A percentile compares a stretch with the other conserved stretches of the same genome.
Evolutionary conservation across 768 basidiomycete species (phyloP).

Genomic region (Boletus rubescentipes): DNA sequence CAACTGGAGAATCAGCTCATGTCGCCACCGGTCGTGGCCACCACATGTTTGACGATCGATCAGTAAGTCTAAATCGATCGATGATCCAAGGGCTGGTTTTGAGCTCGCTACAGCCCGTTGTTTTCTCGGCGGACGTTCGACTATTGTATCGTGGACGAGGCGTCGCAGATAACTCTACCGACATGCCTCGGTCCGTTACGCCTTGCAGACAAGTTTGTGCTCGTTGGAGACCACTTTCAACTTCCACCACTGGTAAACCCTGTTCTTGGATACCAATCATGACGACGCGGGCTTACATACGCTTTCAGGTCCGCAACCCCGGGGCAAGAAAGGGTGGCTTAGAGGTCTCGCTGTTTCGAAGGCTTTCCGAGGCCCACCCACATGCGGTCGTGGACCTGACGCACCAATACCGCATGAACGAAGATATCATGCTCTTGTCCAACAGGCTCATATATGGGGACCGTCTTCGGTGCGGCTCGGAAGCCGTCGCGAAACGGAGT

Average conservation of each 20-base stretch:
- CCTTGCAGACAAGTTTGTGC: conserved; percentile 85
- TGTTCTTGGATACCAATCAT: not conserved
- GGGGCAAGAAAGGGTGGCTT: conserved; percentile 82
- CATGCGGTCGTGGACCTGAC: conserved; percentile 81
- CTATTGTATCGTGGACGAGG: conserved; percentile 97
- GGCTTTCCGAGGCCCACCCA: conserved; percentile 85
- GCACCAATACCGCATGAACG: conserved; percentile 95
- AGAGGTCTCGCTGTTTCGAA: conserved; percentile 86
- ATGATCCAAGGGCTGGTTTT: not conserved
- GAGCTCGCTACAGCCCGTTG: conserved; percentile 56
- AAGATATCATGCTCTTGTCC: conserved; percentile 89
- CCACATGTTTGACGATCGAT: conserved; percentile 91
- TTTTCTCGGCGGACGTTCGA: conserved; percentile 88
- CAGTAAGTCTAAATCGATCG: conserved; percentile 58
- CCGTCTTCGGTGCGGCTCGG: conserved; percentile 75
- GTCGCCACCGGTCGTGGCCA: conserved; percentile 90
- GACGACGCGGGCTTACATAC: not conserved
- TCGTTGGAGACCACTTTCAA: conserved; percentile 98
- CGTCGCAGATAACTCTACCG: conserved; percentile 95
- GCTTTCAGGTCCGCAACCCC: conserved; percentile 71
- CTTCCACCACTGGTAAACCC: conserved; percentile 82
- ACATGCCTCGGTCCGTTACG: conserved; percentile 93
- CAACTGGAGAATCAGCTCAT: conserved; percentile 82
- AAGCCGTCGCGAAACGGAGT: conserved; percentile 58
- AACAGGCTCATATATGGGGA: conserved; percentile 85